These are phyloP conservation scores for Zymoseptoria passerinii DNA, from an alignment of 2,329 filamentous ascomycete genomes.

Conservation along the genomic window DNA sequence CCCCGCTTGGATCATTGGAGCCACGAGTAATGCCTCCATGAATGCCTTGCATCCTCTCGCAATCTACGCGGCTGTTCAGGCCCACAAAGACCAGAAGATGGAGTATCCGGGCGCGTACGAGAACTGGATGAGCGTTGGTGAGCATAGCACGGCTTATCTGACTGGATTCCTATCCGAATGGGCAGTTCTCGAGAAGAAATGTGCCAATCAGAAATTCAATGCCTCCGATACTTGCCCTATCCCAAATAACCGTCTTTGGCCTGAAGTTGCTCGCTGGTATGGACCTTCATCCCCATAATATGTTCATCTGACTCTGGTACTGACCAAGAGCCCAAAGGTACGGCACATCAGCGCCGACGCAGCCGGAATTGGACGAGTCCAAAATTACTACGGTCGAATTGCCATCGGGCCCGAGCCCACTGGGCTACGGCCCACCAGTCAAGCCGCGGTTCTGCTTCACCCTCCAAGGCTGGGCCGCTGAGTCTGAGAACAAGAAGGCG, in stretches of 20 bases:
- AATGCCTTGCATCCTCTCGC: constrained; percentile 43
- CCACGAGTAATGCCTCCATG: constrained; percentile 43
- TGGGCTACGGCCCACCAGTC: constrained; percentile 38
- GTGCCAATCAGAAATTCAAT: constrained; percentile 39
- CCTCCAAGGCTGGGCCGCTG: constrained; percentile 40
- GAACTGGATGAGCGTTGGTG: constrained; percentile 38
- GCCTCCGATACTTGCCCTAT: constrained; percentile 39
- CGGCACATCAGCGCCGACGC: constrained; percentile 21
- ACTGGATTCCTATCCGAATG: constrained; percentile 46
- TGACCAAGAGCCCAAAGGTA: constrained; percentile 4
- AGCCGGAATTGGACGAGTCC: constrained; percentile 22
- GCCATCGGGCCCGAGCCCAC: constrained; percentile 16
- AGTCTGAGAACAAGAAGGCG: constrained; percentile 36
- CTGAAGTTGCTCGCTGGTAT: constrained; percentile 40
- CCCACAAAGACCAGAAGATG: constrained; percentile 34
- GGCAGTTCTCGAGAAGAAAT: constrained; percentile 37
- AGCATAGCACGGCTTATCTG: constrained; percentile 39
- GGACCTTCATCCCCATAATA: not conserved
- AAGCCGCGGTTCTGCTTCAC: constrained; percentile 35
- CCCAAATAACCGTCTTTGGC: constrained; percentile 43
- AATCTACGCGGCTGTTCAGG: constrained; percentile 43
- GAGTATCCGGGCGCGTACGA: constrained; percentile 38
- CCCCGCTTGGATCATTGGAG: constrained; percentile 41
- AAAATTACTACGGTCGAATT: constrained; percentile 20
- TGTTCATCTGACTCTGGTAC: not conserved